phyloP scores from a whole-genome alignment of 1,139 yeast species.

The Petasospora fabianii region DNA sequence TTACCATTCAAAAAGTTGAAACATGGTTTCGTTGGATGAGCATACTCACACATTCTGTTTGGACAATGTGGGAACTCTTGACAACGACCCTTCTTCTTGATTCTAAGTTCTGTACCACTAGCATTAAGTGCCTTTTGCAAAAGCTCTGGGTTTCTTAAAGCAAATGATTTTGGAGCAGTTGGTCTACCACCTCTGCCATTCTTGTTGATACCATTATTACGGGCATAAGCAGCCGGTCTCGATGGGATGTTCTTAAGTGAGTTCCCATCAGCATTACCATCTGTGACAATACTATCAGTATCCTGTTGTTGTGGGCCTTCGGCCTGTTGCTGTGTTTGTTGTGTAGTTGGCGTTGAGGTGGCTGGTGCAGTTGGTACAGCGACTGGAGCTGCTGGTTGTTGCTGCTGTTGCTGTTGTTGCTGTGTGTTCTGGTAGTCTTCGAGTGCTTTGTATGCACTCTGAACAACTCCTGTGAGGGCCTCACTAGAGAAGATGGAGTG shows the following conservation, averaged over 20 bases:
- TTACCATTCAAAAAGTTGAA: conserved; percentile 58
- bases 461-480: conserved; percentile 46
- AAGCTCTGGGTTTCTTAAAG: conserved; percentile 24
- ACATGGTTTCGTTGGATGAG: conserved; percentile 79
- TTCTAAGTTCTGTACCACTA: too few relatives aligned
- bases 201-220: conserved; percentile 13
- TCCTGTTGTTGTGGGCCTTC: conserved; percentile 21
- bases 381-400: conserved; percentile 27
- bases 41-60: conserved; percentile 58
- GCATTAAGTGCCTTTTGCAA: conserved; percentile 26
- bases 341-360: conserved; percentile 6
- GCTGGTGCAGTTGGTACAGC: conserved; percentile 6
- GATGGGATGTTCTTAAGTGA: conserved; percentile 17
- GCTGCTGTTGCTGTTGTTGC: conserved; percentile 10
- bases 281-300: conserved; percentile 7
- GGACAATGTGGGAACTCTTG: conserved; percentile 74
- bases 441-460: conserved; percentile 55
- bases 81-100: conserved; percentile 63
- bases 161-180: conserved; percentile 18
- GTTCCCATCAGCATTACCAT: neutral
- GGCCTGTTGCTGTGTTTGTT: conserved; percentile 18
- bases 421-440: conserved; percentile 38
- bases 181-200: conserved; percentile 13
- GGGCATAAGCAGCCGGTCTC: conserved; percentile 20
- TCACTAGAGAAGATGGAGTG: conserved; percentile 62